Evolutionary conservation across 148 eudicot genomes (phyloP).

Genomic region (Silene conica): DNA sequence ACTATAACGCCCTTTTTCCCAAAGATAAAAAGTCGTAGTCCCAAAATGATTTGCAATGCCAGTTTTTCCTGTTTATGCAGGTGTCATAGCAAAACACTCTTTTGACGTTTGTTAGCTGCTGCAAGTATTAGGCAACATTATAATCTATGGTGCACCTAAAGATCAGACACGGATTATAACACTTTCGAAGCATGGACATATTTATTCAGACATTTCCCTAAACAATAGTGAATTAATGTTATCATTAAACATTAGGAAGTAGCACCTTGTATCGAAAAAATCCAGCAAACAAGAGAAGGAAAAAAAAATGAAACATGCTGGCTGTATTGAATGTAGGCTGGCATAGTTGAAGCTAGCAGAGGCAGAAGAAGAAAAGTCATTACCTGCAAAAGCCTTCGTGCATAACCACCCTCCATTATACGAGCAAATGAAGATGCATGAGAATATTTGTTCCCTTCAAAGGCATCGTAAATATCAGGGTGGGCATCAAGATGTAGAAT

Average conservation of each 20-base stretch:
- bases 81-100: background rate
- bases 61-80: background rate
- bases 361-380: slow-evolving; percentile 15
- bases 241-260: background rate
- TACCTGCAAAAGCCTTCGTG: slow-evolving; percentile 85
- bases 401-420: slow-evolving; percentile 98
- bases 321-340: background rate
- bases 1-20: background rate
- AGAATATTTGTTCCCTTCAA: slow-evolving; percentile 90
- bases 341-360: background rate
- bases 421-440: slow-evolving; percentile 98
- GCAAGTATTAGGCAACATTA: background rate
- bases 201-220: background rate
- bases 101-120: background rate
- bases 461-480: slow-evolving; percentile 87
- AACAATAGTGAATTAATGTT: background rate
- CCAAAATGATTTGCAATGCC: background rate
- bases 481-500: slow-evolving; percentile 95
- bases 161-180: background rate
- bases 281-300: background rate
- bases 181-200: background rate
- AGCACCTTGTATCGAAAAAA: background rate
- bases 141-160: background rate
- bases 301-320: background rate
- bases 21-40: background rate